Evolutionary conservation across 345 rosid species (phyloP).

Genomic region (Zanthoxylum bungeanum): DNA sequence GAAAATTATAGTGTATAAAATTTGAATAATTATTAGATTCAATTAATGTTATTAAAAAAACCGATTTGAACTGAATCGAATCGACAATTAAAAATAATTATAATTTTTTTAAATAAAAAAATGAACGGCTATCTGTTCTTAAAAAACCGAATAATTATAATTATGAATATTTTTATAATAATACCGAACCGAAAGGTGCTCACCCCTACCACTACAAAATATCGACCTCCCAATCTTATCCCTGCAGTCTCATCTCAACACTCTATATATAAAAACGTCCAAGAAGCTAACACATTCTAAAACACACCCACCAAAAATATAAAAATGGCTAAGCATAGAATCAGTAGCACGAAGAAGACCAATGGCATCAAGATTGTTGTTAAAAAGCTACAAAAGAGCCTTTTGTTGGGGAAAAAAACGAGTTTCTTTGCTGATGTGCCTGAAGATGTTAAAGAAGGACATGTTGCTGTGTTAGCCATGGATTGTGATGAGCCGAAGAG

Average conservation of each 20-base stretch:
- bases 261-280: constrained; percentile 3
- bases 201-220: background rate
- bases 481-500: constrained; percentile 45
- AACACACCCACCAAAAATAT: background rate
- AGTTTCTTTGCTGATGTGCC: constrained; percentile 35
- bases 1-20: too few species aligned
- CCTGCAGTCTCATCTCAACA: background rate
- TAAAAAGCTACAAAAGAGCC: constrained; percentile 32
- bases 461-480: constrained; percentile 58
- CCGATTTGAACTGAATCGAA: too few species aligned
- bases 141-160: too few species aligned
- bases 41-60: too few species aligned
- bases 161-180: too few species aligned
- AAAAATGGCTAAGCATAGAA: constrained; percentile 22
- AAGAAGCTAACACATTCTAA: background rate
- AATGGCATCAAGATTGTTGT: constrained; percentile 29
- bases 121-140: too few species aligned
- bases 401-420: constrained; percentile 18
- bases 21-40: too few species aligned
- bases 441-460: constrained; percentile 72
- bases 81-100: too few species aligned
- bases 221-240: constrained; percentile 1
- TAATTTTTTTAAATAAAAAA: too few species aligned
- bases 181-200: too few species aligned
- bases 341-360: constrained; percentile 8